Percentiles rank a stretch among this genome's conserved stretches.
phyloP scores from a whole-genome alignment of 2,329 filamentous ascomycete species.

The Lithohypha guttulata region DNA sequence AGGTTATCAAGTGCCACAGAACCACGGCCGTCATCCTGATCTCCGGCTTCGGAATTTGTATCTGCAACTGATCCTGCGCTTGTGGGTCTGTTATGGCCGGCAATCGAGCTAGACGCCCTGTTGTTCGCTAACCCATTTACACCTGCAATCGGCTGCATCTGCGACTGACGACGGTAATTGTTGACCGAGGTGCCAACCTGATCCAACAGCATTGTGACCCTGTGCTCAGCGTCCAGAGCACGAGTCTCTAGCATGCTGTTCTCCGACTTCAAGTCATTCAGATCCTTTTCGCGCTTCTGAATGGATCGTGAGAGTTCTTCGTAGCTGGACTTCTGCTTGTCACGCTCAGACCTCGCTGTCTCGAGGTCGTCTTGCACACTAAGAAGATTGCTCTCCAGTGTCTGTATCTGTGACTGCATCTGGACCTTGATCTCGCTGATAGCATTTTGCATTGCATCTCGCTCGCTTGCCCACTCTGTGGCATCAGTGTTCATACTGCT shows the following conservation, averaged over 20 bases:
- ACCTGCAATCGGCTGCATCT: slow-evolving; percentile 28
- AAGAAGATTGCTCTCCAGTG: slow-evolving; percentile 61
- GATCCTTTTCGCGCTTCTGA: slow-evolving; percentile 51
- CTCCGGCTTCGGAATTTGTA: slow-evolving; percentile 30
- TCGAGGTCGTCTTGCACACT: slow-evolving; percentile 60
- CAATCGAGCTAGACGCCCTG: background rate
- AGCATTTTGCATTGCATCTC: slow-evolving; percentile 53
- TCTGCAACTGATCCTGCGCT: slow-evolving; percentile 18
- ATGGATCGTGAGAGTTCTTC: slow-evolving; percentile 48
- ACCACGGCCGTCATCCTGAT: slow-evolving; percentile 41
- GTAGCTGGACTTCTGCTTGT: slow-evolving; percentile 48
- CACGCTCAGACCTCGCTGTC: slow-evolving; percentile 56
- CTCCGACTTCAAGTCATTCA: slow-evolving; percentile 74
- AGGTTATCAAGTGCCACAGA: slow-evolving; percentile 76
- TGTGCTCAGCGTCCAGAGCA: slow-evolving; percentile 80
- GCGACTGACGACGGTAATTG: slow-evolving; percentile 73
- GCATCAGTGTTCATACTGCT: slow-evolving; percentile 36
- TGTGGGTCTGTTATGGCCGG: background rate
- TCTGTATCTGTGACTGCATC: slow-evolving; percentile 52
- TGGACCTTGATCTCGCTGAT: slow-evolving; percentile 60
- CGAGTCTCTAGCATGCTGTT: slow-evolving; percentile 72
- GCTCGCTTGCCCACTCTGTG: slow-evolving; percentile 65
- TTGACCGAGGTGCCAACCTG: slow-evolving; percentile 91
- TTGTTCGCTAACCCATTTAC: background rate
- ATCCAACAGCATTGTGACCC: slow-evolving; percentile 83